These are phyloP conservation scores for Vachellia pachyceras DNA, from an alignment of 306 rosid genomes.

Conservation along the genomic window DNA sequence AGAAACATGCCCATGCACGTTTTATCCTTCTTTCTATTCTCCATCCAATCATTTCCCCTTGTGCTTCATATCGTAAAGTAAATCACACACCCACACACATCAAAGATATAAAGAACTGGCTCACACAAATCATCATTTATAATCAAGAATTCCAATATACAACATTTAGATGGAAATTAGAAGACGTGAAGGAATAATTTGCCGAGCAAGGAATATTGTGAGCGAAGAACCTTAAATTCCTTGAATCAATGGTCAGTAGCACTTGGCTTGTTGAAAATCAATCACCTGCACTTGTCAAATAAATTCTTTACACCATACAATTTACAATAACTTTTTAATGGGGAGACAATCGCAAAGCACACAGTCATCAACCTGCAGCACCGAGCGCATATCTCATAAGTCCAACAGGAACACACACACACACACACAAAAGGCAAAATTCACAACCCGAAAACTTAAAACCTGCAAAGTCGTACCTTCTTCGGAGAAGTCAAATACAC, in stretches of 20 bases:
- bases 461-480: slow-evolving; percentile 56
- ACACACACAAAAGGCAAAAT: background rate
- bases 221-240: too few relatives aligned
- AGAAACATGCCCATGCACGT: slow-evolving; percentile 18
- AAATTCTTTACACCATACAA: slow-evolving; percentile 48
- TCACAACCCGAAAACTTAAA: background rate
- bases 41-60: slow-evolving; percentile 21
- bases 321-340: slow-evolving; percentile 44
- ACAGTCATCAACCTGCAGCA: slow-evolving; percentile 63
- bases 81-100: too few relatives aligned
- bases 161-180: too few relatives aligned
- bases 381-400: background rate
- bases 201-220: too few relatives aligned
- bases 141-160: too few relatives aligned
- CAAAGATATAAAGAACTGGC: too few relatives aligned
- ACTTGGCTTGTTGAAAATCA: slow-evolving; percentile 45
- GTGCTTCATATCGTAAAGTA: slow-evolving; percentile 21
- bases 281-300: slow-evolving; percentile 48
- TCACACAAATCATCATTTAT: too few relatives aligned
- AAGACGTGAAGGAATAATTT: too few relatives aligned
- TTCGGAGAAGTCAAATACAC: slow-evolving; percentile 72
- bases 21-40: background rate
- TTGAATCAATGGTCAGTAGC: slow-evolving; percentile 48
- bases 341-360: slow-evolving; percentile 41
- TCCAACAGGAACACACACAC: background rate